phyloP scores from a whole-genome alignment of 139 green algal species.

The Desmodesmus armatus region DNA sequence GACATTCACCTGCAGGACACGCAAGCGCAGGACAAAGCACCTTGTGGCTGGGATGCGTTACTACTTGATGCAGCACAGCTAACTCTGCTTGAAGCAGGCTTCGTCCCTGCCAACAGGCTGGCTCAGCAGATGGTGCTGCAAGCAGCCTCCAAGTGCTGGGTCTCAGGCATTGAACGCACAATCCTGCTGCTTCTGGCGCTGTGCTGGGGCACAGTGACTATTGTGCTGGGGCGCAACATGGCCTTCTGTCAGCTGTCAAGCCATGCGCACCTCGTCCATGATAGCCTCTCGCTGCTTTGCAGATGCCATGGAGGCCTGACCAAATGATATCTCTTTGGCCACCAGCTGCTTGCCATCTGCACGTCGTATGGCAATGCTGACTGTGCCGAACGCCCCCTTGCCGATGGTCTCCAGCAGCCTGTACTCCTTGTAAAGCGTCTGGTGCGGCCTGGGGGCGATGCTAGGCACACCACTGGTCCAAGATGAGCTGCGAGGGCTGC shows the following conservation, averaged over 20 bases:
- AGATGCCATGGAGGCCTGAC: slow-evolving; percentile 14
- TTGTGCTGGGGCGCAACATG: too few species aligned
- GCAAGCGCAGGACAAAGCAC: too few species aligned
- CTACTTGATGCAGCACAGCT: too few species aligned
- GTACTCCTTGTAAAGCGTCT: slow-evolving; percentile 42
- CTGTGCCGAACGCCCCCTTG: slow-evolving; percentile 61
- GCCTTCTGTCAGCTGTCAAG: too few species aligned
- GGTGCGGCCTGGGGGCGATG: slow-evolving; percentile 17
- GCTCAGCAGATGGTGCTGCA: neutral
- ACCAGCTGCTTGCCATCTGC: slow-evolving; percentile 56
- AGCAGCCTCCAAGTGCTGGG: neutral
- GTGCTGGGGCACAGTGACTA: too few species aligned
- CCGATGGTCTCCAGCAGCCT: slow-evolving; percentile 58
- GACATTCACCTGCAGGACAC: too few species aligned
- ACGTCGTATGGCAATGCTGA: neutral
- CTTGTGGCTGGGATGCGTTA: too few species aligned
- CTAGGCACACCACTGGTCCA: too few species aligned
- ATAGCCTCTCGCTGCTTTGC: neutral
- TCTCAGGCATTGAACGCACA: neutral
- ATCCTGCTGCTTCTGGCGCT: slow-evolving; percentile 7
- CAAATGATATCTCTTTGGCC: slow-evolving; percentile 69
- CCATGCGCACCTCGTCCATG: slow-evolving; percentile 5
- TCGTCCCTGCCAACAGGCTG: neutral
- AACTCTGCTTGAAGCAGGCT: neutral
- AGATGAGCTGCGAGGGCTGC: too few species aligned